Evolutionary conservation across 257 asterid genomes (phyloP).

Genomic region (Lithospermum erythrorhizon): DNA sequence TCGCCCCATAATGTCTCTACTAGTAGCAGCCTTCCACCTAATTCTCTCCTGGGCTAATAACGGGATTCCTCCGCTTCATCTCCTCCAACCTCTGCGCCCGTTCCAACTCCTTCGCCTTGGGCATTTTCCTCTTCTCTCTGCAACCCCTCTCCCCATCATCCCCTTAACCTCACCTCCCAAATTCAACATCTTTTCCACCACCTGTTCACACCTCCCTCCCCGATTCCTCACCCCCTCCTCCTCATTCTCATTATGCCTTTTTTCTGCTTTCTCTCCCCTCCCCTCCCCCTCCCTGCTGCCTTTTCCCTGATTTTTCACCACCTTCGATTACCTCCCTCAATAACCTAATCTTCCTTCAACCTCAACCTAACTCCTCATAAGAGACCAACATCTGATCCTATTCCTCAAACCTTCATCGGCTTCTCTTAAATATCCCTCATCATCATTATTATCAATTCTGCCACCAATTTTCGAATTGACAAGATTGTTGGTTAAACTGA

Average conservation of each 20-base stretch:
- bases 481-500: slow-evolving; percentile 34
- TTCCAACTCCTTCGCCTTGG: slow-evolving; percentile 56
- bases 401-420: no score
- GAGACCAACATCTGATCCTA: no score
- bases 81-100: slow-evolving; percentile 47
- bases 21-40: slow-evolving; percentile 74
- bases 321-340: slow-evolving; percentile 61
- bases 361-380: slow-evolving; percentile 59
- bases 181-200: slow-evolving; percentile 49
- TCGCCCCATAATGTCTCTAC: slow-evolving; percentile 73
- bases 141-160: slow-evolving; percentile 41
- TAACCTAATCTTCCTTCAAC: slow-evolving; percentile 50
- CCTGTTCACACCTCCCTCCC: background rate
- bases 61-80: slow-evolving; percentile 51
- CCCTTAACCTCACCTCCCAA: slow-evolving; percentile 62
- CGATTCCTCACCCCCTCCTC: no score
- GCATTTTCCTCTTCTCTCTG: slow-evolving; percentile 49
- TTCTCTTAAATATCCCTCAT: no score
- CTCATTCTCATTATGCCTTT: background rate
- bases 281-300: slow-evolving; percentile 16
- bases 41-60: slow-evolving; percentile 48
- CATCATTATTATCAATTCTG: no score
- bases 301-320: background rate
- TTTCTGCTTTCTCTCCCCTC: slow-evolving; percentile 17
- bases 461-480: no score